A percentile compares a stretch with the other conserved stretches of the same genome.
Evolutionary conservation across 306 rosid genomes (phyloP).

Genomic region (Rosa lucieae): DNA sequence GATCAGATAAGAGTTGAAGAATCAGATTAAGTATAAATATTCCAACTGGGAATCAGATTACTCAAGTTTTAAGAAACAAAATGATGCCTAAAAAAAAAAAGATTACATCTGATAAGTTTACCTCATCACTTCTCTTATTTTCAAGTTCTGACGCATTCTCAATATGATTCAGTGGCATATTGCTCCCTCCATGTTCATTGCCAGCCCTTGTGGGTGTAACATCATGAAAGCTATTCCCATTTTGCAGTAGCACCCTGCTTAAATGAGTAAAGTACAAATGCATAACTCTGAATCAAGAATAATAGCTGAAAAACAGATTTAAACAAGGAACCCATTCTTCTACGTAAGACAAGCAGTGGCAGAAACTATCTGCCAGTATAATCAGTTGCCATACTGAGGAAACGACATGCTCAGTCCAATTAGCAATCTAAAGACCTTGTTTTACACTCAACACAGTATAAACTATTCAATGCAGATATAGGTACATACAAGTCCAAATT

Average conservation of each 20-base stretch:
- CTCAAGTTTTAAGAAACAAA: background rate
- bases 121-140: conserved; percentile 22
- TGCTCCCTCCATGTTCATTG: conserved; percentile 34
- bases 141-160: conserved; percentile 25
- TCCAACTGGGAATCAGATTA: too few species aligned
- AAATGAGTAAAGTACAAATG: conserved; percentile 13
- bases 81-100: background rate
- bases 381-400: background rate
- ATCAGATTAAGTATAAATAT: too few species aligned
- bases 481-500: conserved; percentile 20
- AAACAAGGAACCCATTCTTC: background rate
- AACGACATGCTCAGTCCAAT: background rate
- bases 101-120: conserved; percentile 29
- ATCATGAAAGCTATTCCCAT: conserved; percentile 38
- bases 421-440: background rate
- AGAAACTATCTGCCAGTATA: background rate
- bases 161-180: conserved; percentile 12
- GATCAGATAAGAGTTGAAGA: too few species aligned
- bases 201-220: conserved; percentile 15
- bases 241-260: conserved; percentile 33
- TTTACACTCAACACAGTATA: background rate
- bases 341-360: background rate
- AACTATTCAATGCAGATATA: background rate
- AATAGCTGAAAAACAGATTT: background rate
- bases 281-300: conserved; percentile 9